Conservation (phyloP, 768 basidiomycete species). For the Pisolithus orientalis region DNA sequence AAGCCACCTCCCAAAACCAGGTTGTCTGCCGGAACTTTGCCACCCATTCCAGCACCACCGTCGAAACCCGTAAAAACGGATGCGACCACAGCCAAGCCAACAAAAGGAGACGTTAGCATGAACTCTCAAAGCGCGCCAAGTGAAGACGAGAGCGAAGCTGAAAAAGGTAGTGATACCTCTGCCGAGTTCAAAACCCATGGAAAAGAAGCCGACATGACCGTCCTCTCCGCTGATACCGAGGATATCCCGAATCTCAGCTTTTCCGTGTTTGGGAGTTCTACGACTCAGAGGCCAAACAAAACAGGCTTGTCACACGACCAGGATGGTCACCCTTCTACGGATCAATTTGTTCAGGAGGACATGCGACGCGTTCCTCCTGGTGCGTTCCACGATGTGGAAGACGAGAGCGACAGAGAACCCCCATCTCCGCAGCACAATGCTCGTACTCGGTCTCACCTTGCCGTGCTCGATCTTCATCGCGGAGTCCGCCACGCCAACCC, state of each 20-base stretch:
- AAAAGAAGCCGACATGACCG: slow-evolving; percentile 2
- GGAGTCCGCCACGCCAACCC: slow-evolving; percentile 10
- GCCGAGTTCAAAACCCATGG: slow-evolving; percentile 2
- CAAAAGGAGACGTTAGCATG: slow-evolving; percentile 11
- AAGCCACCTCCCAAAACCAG: slow-evolving; percentile 34
- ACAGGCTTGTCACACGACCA: slow-evolving; percentile 9
- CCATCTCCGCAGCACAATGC: slow-evolving; percentile 1
- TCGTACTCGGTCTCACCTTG: not conserved
- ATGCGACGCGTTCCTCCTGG: slow-evolving; percentile 36
- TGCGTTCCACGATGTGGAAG: slow-evolving; percentile 40
- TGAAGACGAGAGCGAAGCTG: slow-evolving; percentile 1
- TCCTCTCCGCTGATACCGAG: slow-evolving; percentile 1
- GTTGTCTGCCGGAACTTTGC: not conserved
- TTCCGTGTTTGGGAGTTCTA: slow-evolving; percentile 21
- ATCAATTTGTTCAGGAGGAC: slow-evolving; percentile 11
- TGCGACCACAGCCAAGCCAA: not conserved
- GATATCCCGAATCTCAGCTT: slow-evolving; percentile 16
- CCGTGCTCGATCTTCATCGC: not conserved
- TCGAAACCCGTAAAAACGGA: not conserved
- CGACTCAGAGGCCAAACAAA: not conserved
- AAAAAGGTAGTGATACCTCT: slow-evolving; percentile 1
- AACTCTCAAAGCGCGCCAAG: not conserved
- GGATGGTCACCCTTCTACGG: slow-evolving; percentile 7
- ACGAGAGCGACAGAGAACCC: slow-evolving; percentile 8
- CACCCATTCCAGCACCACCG: not conserved